Evolutionary conservation across 2,329 filamentous ascomycete species (phyloP).

Genomic region (Purpureocillium takamizusanense): DNA sequence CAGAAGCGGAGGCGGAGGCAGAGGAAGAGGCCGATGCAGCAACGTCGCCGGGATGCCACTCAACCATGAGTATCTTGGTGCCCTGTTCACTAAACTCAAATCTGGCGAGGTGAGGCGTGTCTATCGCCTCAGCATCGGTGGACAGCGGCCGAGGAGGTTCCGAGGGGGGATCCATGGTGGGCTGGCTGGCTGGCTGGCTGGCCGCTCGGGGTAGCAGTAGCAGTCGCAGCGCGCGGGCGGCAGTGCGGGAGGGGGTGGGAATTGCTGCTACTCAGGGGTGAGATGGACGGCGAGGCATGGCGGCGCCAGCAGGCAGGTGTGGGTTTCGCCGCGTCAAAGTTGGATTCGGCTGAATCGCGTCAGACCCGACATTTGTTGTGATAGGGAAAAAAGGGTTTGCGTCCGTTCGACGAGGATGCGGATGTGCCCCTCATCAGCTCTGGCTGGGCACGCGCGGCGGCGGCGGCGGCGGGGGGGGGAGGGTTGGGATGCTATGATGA

Average conservation of each 20-base stretch:
- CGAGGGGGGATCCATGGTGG: constrained; percentile 19
- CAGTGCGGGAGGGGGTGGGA: no score
- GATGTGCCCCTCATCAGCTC: no score
- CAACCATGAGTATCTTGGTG: constrained; percentile 87
- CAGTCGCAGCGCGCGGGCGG: no score
- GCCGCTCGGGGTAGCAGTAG: constrained; percentile 6
- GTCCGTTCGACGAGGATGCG: no score
- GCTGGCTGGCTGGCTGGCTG: no score
- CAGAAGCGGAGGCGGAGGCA: constrained; percentile 3
- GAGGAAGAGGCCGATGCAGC: constrained; percentile 3
- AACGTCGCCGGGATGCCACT: constrained; percentile 55
- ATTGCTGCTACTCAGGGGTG: no score
- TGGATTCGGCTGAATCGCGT: background rate
- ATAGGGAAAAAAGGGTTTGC: no score
- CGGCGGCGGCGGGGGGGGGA: no score
- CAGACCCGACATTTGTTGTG: no score
- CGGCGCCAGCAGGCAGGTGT: background rate
- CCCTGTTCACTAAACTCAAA: constrained; percentile 86
- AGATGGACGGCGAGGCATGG: constrained; percentile 2
- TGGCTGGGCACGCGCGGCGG: no score
- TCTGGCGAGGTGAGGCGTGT: constrained; percentile 43
- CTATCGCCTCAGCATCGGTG: constrained; percentile 4
- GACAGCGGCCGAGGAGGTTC: constrained; percentile 23
- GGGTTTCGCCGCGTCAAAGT: background rate
- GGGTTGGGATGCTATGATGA: background rate